Percentiles rank a stretch among this genome's conserved stretches.
These are phyloP conservation scores for Hyphochytrium catenoides DNA, from an alignment of 352 stramenopile species.

Conservation along the genomic window DNA sequence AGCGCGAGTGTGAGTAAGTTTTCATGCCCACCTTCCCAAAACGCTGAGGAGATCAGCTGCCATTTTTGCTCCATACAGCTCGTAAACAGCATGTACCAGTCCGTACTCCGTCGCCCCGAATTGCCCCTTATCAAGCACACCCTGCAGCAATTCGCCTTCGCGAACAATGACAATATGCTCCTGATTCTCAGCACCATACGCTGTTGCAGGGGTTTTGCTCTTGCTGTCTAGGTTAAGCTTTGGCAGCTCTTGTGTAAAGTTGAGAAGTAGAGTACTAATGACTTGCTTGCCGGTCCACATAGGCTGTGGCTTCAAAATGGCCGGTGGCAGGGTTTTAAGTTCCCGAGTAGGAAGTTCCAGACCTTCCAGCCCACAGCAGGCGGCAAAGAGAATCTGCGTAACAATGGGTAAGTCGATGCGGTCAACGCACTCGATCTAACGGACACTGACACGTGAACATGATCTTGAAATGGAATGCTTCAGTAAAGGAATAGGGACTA, in stretches of 20 bases:
- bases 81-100: slow-evolving; percentile 90
- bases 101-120: slow-evolving; percentile 95
- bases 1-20: too few species aligned
- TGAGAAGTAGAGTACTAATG: slow-evolving; percentile 85
- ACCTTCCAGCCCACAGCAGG: slow-evolving; percentile 80
- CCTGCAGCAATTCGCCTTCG: slow-evolving; percentile 83
- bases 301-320: slow-evolving; percentile 85
- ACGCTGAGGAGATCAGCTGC: slow-evolving; percentile 51
- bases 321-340: slow-evolving; percentile 85
- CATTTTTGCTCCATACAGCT: slow-evolving; percentile 55
- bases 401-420: too few species aligned
- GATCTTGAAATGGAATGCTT: too few species aligned
- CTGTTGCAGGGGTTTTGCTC: slow-evolving; percentile 82
- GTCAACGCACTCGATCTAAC: too few species aligned
- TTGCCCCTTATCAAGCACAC: slow-evolving; percentile 95
- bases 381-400: slow-evolving; percentile 45
- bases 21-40: too few species aligned
- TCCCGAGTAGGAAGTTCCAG: slow-evolving; percentile 50
- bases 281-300: slow-evolving; percentile 99
- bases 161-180: slow-evolving; percentile 91
- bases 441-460: too few species aligned
- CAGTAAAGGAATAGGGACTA: too few species aligned
- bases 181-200: slow-evolving; percentile 76
- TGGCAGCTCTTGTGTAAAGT: slow-evolving; percentile 68
- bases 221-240: slow-evolving; percentile 80